Conservation (phyloP, 148 eudicot genomes). For the Fagopyrum tataricum region DNA sequence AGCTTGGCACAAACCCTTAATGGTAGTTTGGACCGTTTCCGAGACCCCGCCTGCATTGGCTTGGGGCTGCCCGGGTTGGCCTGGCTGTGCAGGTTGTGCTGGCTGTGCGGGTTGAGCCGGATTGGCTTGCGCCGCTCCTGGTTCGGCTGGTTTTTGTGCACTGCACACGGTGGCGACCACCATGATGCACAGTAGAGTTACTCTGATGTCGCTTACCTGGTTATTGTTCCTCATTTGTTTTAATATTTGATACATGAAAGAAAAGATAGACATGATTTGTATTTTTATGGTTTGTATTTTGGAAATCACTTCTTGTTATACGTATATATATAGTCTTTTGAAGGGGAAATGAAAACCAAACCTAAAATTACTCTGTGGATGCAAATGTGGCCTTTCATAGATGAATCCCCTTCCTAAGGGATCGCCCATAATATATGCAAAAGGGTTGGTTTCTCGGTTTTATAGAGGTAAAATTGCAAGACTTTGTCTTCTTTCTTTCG, state of each 20-base stretch:
- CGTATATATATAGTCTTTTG: background rate
- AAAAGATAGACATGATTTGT: background rate
- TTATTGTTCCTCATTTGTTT: background rate
- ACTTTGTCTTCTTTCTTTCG: background rate
- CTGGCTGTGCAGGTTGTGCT: too few species aligned
- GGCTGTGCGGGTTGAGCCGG: too few species aligned
- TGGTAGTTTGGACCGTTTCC: constrained; percentile 19
- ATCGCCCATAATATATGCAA: background rate
- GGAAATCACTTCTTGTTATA: background rate
- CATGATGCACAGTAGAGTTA: background rate
- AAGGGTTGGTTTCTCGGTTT: background rate
- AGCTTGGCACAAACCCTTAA: constrained; percentile 37
- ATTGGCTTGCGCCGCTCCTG: too few species aligned
- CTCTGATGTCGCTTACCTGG: background rate
- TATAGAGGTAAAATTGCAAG: background rate
- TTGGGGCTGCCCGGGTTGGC: background rate
- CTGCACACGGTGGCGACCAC: background rate
- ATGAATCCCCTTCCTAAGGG: background rate
- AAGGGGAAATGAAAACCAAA: background rate
- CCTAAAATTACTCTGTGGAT: background rate
- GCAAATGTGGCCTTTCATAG: background rate
- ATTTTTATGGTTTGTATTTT: background rate
- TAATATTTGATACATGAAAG: background rate
- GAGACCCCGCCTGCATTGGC: background rate
- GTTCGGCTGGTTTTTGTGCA: background rate